Evolutionary conservation across 139 green algal genomes (phyloP).

Genomic region (Dunaliella primolecta): DNA sequence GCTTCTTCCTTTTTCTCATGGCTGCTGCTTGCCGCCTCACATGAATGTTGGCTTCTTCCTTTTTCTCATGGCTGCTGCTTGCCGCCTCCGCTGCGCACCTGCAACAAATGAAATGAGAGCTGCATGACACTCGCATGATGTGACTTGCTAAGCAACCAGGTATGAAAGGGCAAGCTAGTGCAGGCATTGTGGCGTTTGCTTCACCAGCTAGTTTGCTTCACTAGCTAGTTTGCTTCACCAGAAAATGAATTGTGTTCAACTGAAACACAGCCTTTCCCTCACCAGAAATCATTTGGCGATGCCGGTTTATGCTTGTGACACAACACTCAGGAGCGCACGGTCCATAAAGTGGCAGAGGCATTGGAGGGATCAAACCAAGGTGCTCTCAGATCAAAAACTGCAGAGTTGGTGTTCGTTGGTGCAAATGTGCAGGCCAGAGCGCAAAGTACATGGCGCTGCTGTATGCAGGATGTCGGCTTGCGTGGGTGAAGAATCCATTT

Average conservation of each 20-base stretch:
- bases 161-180: neutral
- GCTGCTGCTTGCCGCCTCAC: neutral
- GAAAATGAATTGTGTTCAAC: neutral
- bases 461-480: no score
- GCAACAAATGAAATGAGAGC: neutral
- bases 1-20: neutral
- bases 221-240: neutral
- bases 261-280: no score
- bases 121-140: neutral
- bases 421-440: neutral
- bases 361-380: no score
- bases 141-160: neutral
- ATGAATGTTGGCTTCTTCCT: slow-evolving; percentile 27
- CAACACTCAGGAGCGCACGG: neutral
- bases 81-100: neutral
- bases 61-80: slow-evolving; percentile 10
- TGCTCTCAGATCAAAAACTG: no score
- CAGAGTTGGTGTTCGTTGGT: no score
- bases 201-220: neutral
- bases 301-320: neutral
- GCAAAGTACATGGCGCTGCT: no score
- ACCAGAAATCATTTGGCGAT: no score
- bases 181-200: neutral
- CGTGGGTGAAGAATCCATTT: no score
- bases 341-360: no score